These are phyloP conservation scores for Ustilago shanxiensis DNA, from an alignment of 1,284 basidiomycete genomes.

Conservation along the genomic window DNA sequence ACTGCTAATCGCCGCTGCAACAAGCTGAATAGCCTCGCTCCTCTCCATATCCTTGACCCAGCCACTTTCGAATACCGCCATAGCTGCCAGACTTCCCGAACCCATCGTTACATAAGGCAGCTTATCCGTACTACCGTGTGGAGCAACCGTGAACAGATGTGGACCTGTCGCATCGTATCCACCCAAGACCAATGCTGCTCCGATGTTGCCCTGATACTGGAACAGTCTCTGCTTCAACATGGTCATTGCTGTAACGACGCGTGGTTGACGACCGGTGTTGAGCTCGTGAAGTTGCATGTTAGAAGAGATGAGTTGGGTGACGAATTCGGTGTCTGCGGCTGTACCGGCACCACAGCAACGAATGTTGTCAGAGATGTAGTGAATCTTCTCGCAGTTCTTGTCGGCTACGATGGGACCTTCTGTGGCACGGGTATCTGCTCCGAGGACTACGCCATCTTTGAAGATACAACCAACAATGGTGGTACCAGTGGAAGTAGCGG, in stretches of 20 bases:
- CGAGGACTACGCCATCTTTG: conserved; percentile 91
- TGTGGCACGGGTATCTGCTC: conserved; percentile 96
- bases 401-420: conserved; percentile 96
- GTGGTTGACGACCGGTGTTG: conserved; percentile 71
- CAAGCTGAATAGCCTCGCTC: conserved; percentile 84
- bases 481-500: conserved; percentile 81
- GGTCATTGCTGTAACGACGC: conserved; percentile 96
- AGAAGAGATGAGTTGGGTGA: conserved; percentile 66
- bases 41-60: conserved; percentile 90
- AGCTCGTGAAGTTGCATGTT: conserved; percentile 70
- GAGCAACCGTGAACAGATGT: conserved; percentile 94
- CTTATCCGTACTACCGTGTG: conserved; percentile 98
- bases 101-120: conserved; percentile 99
- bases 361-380: conserved; percentile 79
- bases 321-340: conserved; percentile 97
- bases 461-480: conserved; percentile 93
- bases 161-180: conserved; percentile 93
- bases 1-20: conserved; percentile 87
- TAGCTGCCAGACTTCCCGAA: conserved; percentile 92
- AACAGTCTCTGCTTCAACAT: conserved; percentile 93
- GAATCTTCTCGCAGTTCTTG: conserved; percentile 99
- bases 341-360: conserved; percentile 99
- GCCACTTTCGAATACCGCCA: conserved; percentile 93
- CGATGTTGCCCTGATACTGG: conserved; percentile 91
- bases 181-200: conserved; percentile 95